Evolutionary conservation across 1,139 yeast species (phyloP), one percentile per base, ranked within the genome.

Genomic region (Suhomyces bokatorum): DNA sequence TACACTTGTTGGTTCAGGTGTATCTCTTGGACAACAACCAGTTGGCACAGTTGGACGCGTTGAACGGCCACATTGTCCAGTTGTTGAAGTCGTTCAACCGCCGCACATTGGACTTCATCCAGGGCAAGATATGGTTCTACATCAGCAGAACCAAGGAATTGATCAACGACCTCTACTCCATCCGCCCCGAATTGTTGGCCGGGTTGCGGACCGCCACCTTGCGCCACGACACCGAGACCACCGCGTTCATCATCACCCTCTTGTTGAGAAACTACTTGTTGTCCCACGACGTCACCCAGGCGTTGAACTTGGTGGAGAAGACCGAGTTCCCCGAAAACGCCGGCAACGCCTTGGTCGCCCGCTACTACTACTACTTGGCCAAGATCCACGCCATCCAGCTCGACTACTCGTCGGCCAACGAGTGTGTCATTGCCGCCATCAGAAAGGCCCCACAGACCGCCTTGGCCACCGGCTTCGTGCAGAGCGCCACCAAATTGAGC

Each of bases 361-460:
- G 99, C 67, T 91, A 90, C 66, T 85, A 82, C 66, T 93, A 86
- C 69, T 95, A 93, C 62, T 73, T 90, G 63, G 95, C 97, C 13
- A 83, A 87, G 56, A 88, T 95, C 59, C 85, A 84, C 60, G 93
- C 98, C 3, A 85, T 93, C 53, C 98, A 93, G 69, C 80, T 95
- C 57, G 95, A 95, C 66, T 95, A 95, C 67, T 83, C 96, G 1
- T 75, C 87, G 17, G 97, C 99, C 2, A 85, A 86, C 60, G 97
- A 91, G 58, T 88, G 83, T 59, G 89, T 88, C 44, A 86, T 89
- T 46, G 89, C 95, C 15, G 97, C 99, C 7, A 86, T 91, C 43
- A 84, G 99, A 71, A 95, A 95, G 66, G 91, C 96, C n/a, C 99
- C 99, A 29, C 97, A 90, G 65, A 88, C 96, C 1, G 75, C 81